A percentile compares a stretch with the other conserved stretches of the same genome.
These are phyloP conservation scores for Mucor indicus DNA, from an alignment of 371 early-diverging fungal species.

Conservation along the genomic window DNA sequence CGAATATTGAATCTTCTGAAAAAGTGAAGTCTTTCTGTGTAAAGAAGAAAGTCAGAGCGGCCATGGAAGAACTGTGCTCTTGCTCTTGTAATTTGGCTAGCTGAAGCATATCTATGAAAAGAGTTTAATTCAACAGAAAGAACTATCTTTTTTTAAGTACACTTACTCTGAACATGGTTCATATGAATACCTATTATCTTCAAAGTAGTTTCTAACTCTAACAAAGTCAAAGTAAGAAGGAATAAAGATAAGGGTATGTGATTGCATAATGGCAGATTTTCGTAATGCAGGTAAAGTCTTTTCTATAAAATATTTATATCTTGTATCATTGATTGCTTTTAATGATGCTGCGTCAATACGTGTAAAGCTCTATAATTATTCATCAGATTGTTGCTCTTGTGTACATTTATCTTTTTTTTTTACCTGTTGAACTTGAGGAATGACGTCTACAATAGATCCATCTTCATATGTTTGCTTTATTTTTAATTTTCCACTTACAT, in stretches of 20 bases:
- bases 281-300: constrained; percentile 62
- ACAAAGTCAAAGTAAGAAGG: constrained; percentile 98
- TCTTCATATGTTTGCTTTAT: constrained; percentile 56
- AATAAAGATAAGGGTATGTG: constrained; percentile 83
- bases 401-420: background rate
- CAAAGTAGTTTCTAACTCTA: constrained; percentile 82
- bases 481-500: constrained; percentile 75
- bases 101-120: constrained; percentile 60
- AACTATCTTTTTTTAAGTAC: background rate
- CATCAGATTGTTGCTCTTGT: background rate
- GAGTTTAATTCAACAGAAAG: no score
- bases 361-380: constrained; percentile 52
- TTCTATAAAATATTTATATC: constrained; percentile 86
- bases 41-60: constrained; percentile 70
- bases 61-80: constrained; percentile 82
- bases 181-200: constrained; percentile 72
- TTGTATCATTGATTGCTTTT: constrained; percentile 68
- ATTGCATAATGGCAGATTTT: constrained; percentile 58
- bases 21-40: constrained; percentile 94
- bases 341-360: constrained; percentile 63
- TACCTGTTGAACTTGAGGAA: constrained; percentile 77
- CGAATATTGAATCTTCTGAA: constrained; percentile 84
- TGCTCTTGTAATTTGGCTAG: constrained; percentile 69
- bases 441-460: constrained; percentile 77
- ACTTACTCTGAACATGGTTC: constrained; percentile 77